A percentile compares a stretch with the other conserved stretches of the same genome.
These are phyloP conservation scores for Sporodiniella umbellata DNA, from an alignment of 371 early-diverging fungal species.

Conservation along the genomic window DNA sequence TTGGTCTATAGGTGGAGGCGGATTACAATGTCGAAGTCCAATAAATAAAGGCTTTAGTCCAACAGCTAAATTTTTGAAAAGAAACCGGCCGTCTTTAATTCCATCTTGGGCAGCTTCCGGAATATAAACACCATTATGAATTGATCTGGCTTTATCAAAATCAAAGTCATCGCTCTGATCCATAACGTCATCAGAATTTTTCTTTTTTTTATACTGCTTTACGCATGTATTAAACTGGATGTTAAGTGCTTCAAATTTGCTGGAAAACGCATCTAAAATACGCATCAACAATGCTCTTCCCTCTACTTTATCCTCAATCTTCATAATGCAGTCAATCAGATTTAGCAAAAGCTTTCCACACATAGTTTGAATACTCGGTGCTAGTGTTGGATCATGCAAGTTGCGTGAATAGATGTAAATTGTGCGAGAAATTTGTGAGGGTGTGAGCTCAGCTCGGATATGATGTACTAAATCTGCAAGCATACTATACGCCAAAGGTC, in stretches of 20 bases:
- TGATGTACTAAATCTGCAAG: conserved; percentile 95
- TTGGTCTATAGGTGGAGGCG: conserved; percentile 37
- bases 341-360: conserved; percentile 91
- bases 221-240: conserved; percentile 52
- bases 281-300: conserved; percentile 78
- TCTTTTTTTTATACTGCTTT: conserved; percentile 49
- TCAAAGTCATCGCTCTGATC: conserved; percentile 44
- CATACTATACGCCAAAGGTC: conserved; percentile 91
- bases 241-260: conserved; percentile 74
- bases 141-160: conserved; percentile 77
- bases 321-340: conserved; percentile 83
- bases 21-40: conserved; percentile 75
- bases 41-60: conserved; percentile 83
- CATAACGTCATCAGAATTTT: conserved; percentile 10
- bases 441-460: conserved; percentile 81
- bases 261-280: conserved; percentile 80
- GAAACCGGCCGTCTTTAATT: conserved; percentile 73
- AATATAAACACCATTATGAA: conserved; percentile 61
- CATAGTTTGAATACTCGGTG: conserved; percentile 93
- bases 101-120: conserved; percentile 68
- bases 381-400: conserved; percentile 86
- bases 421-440: conserved; percentile 74
- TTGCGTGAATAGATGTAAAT: conserved; percentile 88
- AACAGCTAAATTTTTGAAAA: conserved; percentile 83
- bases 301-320: conserved; percentile 60